phyloP scores from a whole-genome alignment of 2,329 filamentous ascomycete species.

The Fusarium praegraminearum region DNA sequence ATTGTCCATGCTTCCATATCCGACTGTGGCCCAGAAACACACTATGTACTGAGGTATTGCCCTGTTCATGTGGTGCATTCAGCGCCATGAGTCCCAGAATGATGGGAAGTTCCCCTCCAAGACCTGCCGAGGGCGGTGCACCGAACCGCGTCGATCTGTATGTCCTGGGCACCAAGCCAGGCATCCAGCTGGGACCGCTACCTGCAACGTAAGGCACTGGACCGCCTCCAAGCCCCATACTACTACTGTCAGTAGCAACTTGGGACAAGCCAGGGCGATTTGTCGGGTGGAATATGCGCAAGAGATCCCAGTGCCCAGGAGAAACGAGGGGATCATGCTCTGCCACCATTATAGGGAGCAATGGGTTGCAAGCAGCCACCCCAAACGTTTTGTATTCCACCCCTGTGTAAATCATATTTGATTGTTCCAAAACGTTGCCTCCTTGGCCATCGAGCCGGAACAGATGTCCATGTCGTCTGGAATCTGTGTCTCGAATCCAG shows the following conservation, averaged over 20 bases:
- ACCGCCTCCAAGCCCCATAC: conserved; percentile 22
- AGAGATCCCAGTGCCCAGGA: conserved; percentile 43
- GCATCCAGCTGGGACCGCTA: conserved; percentile 54
- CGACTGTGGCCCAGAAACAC: conserved; percentile 46
- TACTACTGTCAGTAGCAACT: conserved; percentile 41
- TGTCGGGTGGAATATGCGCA: conserved; percentile 48
- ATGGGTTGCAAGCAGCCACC: conserved; percentile 54
- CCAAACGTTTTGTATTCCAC: conserved; percentile 45
- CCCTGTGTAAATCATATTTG: neutral
- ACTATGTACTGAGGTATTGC: conserved; percentile 17
- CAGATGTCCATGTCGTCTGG: conserved; percentile 2
- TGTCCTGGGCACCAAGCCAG: conserved; percentile 51
- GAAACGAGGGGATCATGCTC: conserved; percentile 36
- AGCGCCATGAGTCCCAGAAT: conserved; percentile 58
- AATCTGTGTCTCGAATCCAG: conserved; percentile 34
- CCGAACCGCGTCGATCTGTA: conserved; percentile 42
- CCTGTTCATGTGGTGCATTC: conserved; percentile 13
- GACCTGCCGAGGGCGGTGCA: conserved; percentile 46
- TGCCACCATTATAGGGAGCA: conserved; percentile 52
- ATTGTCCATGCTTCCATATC: conserved; percentile 46
- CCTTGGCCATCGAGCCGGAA: conserved; percentile 1
- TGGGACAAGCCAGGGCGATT: conserved; percentile 47
- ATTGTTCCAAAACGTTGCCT: neutral
- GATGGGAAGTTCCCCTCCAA: conserved; percentile 55
- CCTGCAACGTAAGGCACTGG: conserved; percentile 51